Conservation (phyloP, 2,329 filamentous ascomycete genomes). For the Phaeosphaeria sp. region DNA sequence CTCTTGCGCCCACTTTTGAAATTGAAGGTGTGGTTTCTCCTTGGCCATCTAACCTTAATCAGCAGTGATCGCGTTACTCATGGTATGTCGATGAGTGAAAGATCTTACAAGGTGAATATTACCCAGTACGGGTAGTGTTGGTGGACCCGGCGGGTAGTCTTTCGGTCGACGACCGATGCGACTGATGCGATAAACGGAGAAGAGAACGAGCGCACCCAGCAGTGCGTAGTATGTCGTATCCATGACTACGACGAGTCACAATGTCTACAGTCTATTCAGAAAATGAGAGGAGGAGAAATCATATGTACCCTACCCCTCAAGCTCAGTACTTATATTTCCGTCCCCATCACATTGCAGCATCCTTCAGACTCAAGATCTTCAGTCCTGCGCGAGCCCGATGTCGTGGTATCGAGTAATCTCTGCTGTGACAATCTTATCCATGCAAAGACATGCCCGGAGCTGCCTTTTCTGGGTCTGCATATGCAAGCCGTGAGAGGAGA, state of each 20-base stretch:
- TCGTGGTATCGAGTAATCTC: not conserved
- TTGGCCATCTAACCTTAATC: slow-evolving; percentile 19
- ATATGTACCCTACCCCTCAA: not conserved
- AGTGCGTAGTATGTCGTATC: not conserved
- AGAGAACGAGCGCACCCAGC: not conserved
- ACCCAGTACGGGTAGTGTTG: slow-evolving; percentile 58
- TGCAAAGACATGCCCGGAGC: not conserved
- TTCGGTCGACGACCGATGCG: slow-evolving; percentile 34
- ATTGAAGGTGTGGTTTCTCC: slow-evolving; percentile 52
- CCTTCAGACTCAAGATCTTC: not conserved
- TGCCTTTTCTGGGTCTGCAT: not conserved
- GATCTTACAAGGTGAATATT: slow-evolving; percentile 57
- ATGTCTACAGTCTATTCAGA: too few relatives aligned
- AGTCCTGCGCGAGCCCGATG: not conserved
- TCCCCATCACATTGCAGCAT: not conserved
- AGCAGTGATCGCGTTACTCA: not conserved
- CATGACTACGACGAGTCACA: not conserved
- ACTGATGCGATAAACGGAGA: slow-evolving; percentile 1
- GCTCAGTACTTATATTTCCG: not conserved
- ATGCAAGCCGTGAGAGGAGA: not conserved
- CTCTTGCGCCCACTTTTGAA: slow-evolving; percentile 59
- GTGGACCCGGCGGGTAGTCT: slow-evolving; percentile 57
- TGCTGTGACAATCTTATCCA: not conserved
- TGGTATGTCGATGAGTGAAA: not conserved
- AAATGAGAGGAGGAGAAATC: not conserved